Evolutionary conservation across 2,329 filamentous ascomycete species (phyloP).

Genomic region (Didymella lethalis): DNA sequence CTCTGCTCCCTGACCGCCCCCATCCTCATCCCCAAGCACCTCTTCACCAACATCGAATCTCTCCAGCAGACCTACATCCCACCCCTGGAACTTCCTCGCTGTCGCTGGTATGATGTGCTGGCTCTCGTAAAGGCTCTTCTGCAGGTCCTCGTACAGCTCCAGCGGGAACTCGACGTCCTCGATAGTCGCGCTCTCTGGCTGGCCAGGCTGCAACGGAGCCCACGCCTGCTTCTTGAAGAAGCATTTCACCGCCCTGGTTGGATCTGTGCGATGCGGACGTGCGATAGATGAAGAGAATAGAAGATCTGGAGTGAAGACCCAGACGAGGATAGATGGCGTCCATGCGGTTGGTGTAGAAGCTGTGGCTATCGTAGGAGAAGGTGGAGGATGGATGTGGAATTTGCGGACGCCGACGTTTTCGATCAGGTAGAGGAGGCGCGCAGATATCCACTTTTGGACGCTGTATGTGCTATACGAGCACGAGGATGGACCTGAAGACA

Average conservation of each 20-base stretch:
- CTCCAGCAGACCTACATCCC: slow-evolving; percentile 71
- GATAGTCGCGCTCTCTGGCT: slow-evolving; percentile 53
- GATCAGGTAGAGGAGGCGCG: slow-evolving; percentile 63
- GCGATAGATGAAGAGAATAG: slow-evolving; percentile 60
- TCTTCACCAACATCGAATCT: slow-evolving; percentile 54
- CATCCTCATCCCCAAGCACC: slow-evolving; percentile 8
- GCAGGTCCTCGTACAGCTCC: slow-evolving; percentile 59
- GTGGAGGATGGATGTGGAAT: slow-evolving; percentile 60
- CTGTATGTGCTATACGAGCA: slow-evolving; percentile 29
- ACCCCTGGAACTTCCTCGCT: slow-evolving; percentile 69
- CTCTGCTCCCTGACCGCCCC: not conserved
- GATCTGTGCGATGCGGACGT: slow-evolving; percentile 38
- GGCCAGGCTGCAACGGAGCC: slow-evolving; percentile 35
- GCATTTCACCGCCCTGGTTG: slow-evolving; percentile 64
- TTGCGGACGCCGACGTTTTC: slow-evolving; percentile 64
- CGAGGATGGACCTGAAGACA: slow-evolving; percentile 26
- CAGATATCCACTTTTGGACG: slow-evolving; percentile 58
- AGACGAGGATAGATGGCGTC: slow-evolving; percentile 54
- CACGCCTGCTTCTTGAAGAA: slow-evolving; percentile 57
- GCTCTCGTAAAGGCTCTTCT: slow-evolving; percentile 57
- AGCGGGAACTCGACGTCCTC: slow-evolving; percentile 63
- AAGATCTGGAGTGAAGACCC: slow-evolving; percentile 68
- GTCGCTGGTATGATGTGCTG: slow-evolving; percentile 62
- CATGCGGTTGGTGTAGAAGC: slow-evolving; percentile 3
- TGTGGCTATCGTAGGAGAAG: slow-evolving; percentile 3